phyloP scores from a whole-genome alignment of 306 rosid genomes.

The Abrus precatorius region DNA sequence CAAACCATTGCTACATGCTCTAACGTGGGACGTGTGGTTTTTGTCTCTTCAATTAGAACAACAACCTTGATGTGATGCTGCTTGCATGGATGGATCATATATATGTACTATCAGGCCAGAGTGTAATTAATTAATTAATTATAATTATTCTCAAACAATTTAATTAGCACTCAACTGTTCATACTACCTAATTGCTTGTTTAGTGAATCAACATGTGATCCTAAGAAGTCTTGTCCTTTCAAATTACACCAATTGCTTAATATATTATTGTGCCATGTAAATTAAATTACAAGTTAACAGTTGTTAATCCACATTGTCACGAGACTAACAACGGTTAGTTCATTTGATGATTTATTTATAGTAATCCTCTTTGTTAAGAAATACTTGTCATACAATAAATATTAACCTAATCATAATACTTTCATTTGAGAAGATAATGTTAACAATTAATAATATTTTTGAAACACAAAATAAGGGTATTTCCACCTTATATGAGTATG shows the following conservation, averaged over 20 bases:
- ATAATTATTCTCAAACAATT: constrained; percentile 3
- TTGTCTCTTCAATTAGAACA: constrained; percentile 37
- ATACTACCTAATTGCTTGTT: neutral
- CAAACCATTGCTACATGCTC: neutral
- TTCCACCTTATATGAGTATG: too few relatives aligned
- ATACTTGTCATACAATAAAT: neutral
- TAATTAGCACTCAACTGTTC: constrained; percentile 1
- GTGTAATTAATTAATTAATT: neutral
- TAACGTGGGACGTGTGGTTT: constrained; percentile 32
- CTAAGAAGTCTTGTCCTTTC: constrained; percentile 16
- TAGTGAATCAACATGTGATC: constrained; percentile 45
- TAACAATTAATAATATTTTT: too few relatives aligned
- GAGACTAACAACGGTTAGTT: neutral
- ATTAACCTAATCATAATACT: too few relatives aligned
- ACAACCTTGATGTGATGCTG: constrained; percentile 6
- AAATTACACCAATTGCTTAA: constrained; percentile 1
- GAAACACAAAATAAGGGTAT: too few relatives aligned
- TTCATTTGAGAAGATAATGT: too few relatives aligned
- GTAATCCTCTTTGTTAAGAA: neutral
- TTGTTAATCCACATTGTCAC: neutral
- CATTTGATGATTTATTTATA: neutral
- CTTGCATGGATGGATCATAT: neutral
- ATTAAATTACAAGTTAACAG: neutral
- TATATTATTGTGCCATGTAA: neutral
- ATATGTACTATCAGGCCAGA: neutral